phyloP scores from a whole-genome alignment of 1,139 yeast genomes.

The Blastobotrys petasosporus region DNA sequence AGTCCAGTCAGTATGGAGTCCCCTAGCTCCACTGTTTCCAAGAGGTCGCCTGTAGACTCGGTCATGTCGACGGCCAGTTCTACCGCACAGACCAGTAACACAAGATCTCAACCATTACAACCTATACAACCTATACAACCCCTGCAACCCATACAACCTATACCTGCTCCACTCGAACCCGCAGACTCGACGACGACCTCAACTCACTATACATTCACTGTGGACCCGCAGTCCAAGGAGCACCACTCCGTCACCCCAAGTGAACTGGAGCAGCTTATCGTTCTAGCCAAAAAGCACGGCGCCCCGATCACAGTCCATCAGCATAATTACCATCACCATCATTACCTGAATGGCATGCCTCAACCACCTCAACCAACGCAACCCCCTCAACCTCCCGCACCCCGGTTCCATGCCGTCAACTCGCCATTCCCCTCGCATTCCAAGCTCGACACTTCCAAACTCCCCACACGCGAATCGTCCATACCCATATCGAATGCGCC shows the following conservation, averaged over 20 bases:
- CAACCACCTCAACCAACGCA: constrained; percentile 3
- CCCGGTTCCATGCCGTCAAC: neutral
- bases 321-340: constrained; percentile 58
- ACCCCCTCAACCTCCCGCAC: constrained; percentile 3
- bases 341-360: constrained; percentile 10
- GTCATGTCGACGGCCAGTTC: neutral
- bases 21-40: constrained; percentile 3
- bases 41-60: constrained; percentile 2
- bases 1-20: constrained; percentile 9
- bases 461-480: no score
- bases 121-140: neutral
- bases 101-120: neutral
- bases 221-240: constrained; percentile 11
- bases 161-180: constrained; percentile 9
- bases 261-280: constrained; percentile 31
- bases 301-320: constrained; percentile 73
- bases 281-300: constrained; percentile 55
- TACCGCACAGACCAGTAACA: constrained; percentile 2
- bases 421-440: neutral
- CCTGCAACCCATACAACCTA: neutral
- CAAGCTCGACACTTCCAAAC: no score
- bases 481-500: no score
- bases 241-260: constrained; percentile 11
- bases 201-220: constrained; percentile 14
- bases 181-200: constrained; percentile 15